Evolutionary conservation across 257 asterid genomes (phyloP), one percentile per base, ranked within the genome.

Genomic region (Striga asiatica): DNA sequence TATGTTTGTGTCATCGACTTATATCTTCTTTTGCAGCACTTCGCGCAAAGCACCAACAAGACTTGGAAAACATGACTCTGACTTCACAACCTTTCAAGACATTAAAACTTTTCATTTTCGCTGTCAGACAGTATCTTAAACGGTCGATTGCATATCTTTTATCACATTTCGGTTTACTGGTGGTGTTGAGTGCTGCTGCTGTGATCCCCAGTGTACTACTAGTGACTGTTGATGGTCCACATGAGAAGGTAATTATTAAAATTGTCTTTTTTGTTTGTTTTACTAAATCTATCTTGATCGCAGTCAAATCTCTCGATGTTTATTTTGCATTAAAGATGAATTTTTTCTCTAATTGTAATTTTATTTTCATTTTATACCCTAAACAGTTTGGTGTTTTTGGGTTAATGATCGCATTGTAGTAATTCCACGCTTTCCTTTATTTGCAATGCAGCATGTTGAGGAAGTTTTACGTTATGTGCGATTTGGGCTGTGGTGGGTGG

Each of bases 401-500:
- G 49, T 32, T 42, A 54, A 17, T 47, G 18, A 50, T 28, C 19
- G 14, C 47, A 42, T 48, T 19, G 11, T 60, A 42, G 2, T 20
- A 28, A 50, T 55, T 16, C 61, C 54, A 29, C 9, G 19, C 41
- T 37, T 20, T 55, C 23, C 51, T 28, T 51, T 17, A 28, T 61
- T 39, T 20, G 23, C 19, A 17, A 47, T 63, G 75, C 76, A 89
- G 95, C 95, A 85, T 60, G 76, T 82, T 54, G 92, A 82, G 58
- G 97, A 89, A 78, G 73, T 74, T 67, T 56, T 61, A 32, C 54
- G 43, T 35, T 83, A 82, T 71, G 35, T 82, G 28, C 73, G 54
- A 66, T 89, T 89, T 66, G 94, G 83, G 50, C 32, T 85, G 27
- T 89, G 97, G 97, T 89, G 97, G 97, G 53, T 85, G 59, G 83